Evolutionary conservation across 148 eudicot genomes (phyloP), one percentile per base, ranked within the genome.

Genomic region (Chenopodium formosanum): DNA sequence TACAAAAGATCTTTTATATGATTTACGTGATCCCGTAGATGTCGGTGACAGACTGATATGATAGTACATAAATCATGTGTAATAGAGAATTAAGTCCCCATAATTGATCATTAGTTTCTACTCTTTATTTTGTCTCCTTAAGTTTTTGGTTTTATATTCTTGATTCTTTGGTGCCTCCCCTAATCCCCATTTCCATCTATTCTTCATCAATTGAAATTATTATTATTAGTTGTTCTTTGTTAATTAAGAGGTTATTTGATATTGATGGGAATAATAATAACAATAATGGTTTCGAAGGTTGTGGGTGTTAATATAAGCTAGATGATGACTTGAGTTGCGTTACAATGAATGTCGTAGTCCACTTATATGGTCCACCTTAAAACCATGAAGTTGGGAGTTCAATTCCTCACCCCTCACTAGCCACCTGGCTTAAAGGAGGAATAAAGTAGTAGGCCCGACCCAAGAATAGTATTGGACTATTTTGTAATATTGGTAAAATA

Each of bases 1-100:
- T 60, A 23, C 4, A 6, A 7, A 20, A 72, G 34, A 73, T 73
- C 82, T 72, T 73, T 79, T 23, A 1, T 34, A 31, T 74, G 73
- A 74, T 74, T 74, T 19, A 48, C 73, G 65, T 74, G 48, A 81
- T 81, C 73, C 78, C 73, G 78, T 1, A 74, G 17, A 65, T 32
- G 83, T 77, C 83, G 83, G 72, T 81, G 78, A 74, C 65, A 74
- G 78, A 81, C 56, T 81, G 34, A 63, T 37, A 73, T 80, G 77
- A 78, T 78, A 17, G 47, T 65, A 34, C 64, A 50, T 74, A 74
- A 81, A 74, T 74, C 23, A 81, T 73, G 62, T 46, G 62, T 46
- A 71, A 34, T 71, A 70, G 62, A 70, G 62, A 63, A 73, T 73
- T 73, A 46, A 22, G 58, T n/a, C 20, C 58, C 32, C 8, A 22